Percentiles rank a stretch among this genome's conserved stretches.
Conservation (phyloP, 176 grass and related monocot species). For the Oryza longistaminata region DNA sequence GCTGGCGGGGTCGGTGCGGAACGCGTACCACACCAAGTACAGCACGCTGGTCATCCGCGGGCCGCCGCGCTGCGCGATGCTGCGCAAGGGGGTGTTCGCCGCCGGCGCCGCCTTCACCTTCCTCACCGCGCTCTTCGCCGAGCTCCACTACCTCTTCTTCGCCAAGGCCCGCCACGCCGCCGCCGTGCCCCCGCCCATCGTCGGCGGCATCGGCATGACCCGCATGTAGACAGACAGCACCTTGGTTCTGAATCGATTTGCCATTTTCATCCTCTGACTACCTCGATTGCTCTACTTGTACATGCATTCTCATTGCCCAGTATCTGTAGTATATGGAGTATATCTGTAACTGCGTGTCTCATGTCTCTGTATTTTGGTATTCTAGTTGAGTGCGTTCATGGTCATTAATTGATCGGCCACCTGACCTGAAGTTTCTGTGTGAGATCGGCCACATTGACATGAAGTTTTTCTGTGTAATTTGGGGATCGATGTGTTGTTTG, state of each 20-base stretch:
- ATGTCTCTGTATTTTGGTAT: background rate
- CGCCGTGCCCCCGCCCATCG: constrained; percentile 39
- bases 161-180: constrained; percentile 47
- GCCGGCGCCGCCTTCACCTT: constrained; percentile 86
- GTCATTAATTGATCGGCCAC: background rate
- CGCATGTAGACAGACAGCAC: constrained; percentile 28
- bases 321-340: background rate
- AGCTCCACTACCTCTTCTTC: constrained; percentile 74
- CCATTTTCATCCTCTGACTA: no score
- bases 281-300: background rate
- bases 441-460: background rate
- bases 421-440: background rate
- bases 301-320: background rate
- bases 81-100: constrained; percentile 86
- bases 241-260: background rate
- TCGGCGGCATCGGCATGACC: constrained; percentile 66
- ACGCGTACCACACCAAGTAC: constrained; percentile 91
- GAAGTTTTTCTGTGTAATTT: background rate
- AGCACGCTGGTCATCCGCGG: background rate
- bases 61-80: constrained; percentile 43
- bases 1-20: constrained; percentile 75
- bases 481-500: background rate
- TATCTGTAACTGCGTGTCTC: background rate
- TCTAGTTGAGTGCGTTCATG: background rate
- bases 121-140: constrained; percentile 63